Evolutionary conservation across 2,329 filamentous ascomycete genomes (phyloP).

Genomic region (Curvularia sp.): DNA sequence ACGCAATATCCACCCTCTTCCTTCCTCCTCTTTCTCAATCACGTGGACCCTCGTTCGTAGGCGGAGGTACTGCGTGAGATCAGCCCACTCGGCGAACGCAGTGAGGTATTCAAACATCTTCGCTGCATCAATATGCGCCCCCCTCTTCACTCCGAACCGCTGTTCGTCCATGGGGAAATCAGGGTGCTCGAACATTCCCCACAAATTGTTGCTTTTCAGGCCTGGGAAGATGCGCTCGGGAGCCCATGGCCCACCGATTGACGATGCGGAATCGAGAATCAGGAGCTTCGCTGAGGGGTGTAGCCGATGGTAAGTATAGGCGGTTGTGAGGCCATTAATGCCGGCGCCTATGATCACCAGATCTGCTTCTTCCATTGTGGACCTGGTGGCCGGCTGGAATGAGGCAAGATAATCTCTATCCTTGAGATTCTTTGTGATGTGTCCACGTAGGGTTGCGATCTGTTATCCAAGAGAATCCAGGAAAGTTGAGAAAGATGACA

Average conservation of each 20-base stretch:
- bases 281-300: conserved; percentile 50
- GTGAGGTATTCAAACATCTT: conserved; percentile 64
- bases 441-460: background rate
- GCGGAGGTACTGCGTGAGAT: conserved; percentile 57
- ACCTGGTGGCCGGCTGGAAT: background rate
- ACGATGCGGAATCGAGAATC: conserved; percentile 51
- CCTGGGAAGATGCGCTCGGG: conserved; percentile 51
- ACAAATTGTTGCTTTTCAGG: conserved; percentile 54
- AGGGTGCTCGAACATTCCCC: conserved; percentile 51
- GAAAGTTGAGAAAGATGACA: background rate
- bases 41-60: conserved; percentile 60
- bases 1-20: conserved; percentile 30
- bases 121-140: conserved; percentile 66
- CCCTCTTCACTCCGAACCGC: conserved; percentile 51
- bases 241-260: conserved; percentile 53
- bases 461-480: background rate
- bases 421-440: background rate
- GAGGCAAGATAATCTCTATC: background rate
- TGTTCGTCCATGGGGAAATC: conserved; percentile 47
- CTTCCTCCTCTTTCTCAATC: conserved; percentile 53
- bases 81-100: conserved; percentile 51
- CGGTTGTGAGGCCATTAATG: conserved; percentile 55
- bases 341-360: conserved; percentile 24
- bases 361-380: conserved; percentile 18
- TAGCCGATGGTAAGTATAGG: conserved; percentile 55